These are phyloP conservation scores for Populus simonii DNA, from an alignment of 345 rosid species.

Conservation along the genomic window DNA sequence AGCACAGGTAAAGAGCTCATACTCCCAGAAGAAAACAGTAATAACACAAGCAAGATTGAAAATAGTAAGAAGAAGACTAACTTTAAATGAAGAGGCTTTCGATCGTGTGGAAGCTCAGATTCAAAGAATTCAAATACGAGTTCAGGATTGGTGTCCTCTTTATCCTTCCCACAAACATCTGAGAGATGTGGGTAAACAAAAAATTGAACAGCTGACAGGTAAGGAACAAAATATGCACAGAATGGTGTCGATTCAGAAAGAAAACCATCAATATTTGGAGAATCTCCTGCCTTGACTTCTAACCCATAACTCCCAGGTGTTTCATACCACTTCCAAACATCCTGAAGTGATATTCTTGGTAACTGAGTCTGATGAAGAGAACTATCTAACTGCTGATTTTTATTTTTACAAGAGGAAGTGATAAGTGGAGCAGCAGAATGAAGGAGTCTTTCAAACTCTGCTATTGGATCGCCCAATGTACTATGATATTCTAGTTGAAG, in stretches of 20 bases:
- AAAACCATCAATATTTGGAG: background rate
- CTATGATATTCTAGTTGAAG: conserved; percentile 19
- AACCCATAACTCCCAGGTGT: conserved; percentile 30
- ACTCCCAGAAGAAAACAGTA: background rate
- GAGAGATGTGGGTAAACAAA: conserved; percentile 12
- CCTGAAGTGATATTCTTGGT: conserved; percentile 18
- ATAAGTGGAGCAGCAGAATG: conserved; percentile 24
- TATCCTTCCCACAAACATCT: background rate
- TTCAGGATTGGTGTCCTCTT: conserved; percentile 1
- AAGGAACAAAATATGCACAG: conserved; percentile 34
- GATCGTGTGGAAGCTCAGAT: conserved; percentile 21
- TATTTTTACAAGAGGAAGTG: background rate
- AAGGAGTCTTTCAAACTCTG: conserved; percentile 26
- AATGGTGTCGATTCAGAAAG: background rate
- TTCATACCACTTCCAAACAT: conserved; percentile 31
- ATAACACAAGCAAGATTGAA: background rate
- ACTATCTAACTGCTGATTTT: background rate
- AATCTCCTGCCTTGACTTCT: conserved; percentile 21
- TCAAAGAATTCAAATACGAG: conserved; percentile 29
- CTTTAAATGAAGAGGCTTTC: conserved; percentile 31
- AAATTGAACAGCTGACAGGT: conserved; percentile 32
- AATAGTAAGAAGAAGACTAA: conserved; percentile 2
- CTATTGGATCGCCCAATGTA: conserved; percentile 17
- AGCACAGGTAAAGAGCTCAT: background rate
- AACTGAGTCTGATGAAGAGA: conserved; percentile 17